Evolutionary conservation across 768 basidiomycete species (phyloP).

Genomic region (Gymnopilus dilepis): DNA sequence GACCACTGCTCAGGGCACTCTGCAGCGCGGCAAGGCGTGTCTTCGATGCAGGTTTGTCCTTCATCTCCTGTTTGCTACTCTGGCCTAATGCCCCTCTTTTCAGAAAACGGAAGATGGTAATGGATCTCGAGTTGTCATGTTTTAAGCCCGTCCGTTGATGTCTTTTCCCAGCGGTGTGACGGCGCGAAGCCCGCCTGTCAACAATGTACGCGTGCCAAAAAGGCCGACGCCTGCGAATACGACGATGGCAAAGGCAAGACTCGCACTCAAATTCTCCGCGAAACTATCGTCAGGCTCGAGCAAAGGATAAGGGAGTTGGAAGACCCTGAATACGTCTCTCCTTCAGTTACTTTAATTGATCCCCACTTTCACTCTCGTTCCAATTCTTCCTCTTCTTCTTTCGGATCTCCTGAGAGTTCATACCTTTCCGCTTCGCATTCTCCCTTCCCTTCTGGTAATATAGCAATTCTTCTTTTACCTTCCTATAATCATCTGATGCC

Average conservation of each 20-base stretch:
- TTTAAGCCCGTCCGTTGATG: constrained; percentile 11
- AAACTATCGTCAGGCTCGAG: constrained; percentile 77
- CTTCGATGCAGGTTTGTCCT: constrained; percentile 67
- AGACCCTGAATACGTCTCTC: constrained; percentile 71
- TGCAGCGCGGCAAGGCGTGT: constrained; percentile 75
- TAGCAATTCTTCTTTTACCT: neutral
- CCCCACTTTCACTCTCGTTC: constrained; percentile 60
- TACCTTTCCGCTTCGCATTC: constrained; percentile 62
- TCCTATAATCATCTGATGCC: neutral
- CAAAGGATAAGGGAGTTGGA: constrained; percentile 75
- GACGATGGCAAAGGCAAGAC: constrained; percentile 88
- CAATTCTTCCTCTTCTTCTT: constrained; percentile 61
- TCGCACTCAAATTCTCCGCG: constrained; percentile 77
- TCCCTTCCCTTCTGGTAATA: constrained; percentile 47
- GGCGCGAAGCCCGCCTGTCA: constrained; percentile 79
- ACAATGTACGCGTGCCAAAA: constrained; percentile 81
- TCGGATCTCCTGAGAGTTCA: constrained; percentile 56
- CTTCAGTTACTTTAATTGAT: constrained; percentile 73
- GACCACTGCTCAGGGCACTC: constrained; percentile 43
- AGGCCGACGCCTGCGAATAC: constrained; percentile 75
- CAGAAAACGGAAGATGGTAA: constrained; percentile 76
- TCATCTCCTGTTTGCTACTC: constrained; percentile 6
- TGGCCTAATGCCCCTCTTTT: constrained; percentile 18
- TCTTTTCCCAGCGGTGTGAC: constrained; percentile 68
- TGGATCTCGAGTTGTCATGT: constrained; percentile 2